Evolutionary conservation across 129 eudicot genomes (phyloP), one percentile per base, ranked within the genome.

Genomic region (Flaveria ramosissima): DNA sequence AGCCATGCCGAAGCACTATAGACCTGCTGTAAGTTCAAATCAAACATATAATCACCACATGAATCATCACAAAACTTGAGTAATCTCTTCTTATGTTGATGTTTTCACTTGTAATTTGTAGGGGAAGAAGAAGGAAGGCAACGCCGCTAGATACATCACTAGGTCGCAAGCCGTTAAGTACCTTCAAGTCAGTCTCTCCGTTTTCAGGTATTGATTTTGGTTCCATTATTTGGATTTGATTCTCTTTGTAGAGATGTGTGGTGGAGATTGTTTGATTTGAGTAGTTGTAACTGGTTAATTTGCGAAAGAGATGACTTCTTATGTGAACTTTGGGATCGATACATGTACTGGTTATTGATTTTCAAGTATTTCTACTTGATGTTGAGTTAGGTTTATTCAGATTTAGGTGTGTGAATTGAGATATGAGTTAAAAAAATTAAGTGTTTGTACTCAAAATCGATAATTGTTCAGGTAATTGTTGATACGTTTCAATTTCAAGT

Each of bases 101-200:
- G 13, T 16, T 41, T 71, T 67, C 50, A 17, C 11, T 55, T 17
- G 67, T 53, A 2, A 4, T 52, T 77, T 77, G 23, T 80, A 92
- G 97, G 97, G 97, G 19, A 92, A 92, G 53, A 92, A 92, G 80
- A 92, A 89, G 86, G 97, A 92, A 89, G 97, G 97, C 1, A 92
- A 89, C 83, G 96, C 93, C 10, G 96, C 94, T 15, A 90, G 85
- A 59, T 92, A 92, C 77, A 86, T 90, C 23, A 92, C 96, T 3
- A 85, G 97, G 69, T 77, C 96, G 2, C 92, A 89, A 59, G 96
- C 96, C 30, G 89, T 92, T 32, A 92, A 92, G 79, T 70, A 83
- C 48, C 94, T 91, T 69, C 94, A 92, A 88, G 83, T 88, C 85
- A 89, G 88, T 55, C 86, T 92, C 61, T 86, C 93, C 20, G 84